Evolutionary conservation across 805 yeast genomes (phyloP), one percentile per base, ranked within the genome.

Genomic region (Komagataella populi): DNA sequence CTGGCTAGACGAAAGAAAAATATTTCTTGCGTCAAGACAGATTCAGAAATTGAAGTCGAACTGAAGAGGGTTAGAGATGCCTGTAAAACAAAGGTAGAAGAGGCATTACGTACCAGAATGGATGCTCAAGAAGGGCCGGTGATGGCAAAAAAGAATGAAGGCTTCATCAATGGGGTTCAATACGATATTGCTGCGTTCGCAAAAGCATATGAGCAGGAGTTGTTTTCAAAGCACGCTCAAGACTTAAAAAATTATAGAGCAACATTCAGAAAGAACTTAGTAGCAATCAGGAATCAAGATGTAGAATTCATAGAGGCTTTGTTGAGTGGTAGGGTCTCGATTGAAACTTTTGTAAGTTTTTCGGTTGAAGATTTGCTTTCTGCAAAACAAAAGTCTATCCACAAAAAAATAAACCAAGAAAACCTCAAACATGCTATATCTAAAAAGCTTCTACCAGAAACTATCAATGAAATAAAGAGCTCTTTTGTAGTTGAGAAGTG

Each of bases 401-500:
- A 63, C 46, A 59, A 63, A n/a, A 49, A 58, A 17, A 53, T 68
- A 10, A 54, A 62, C 30, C 60, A 58, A 45, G 56, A 60, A n/a
- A 67, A 69, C 36, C 52, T 64, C 17, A 62, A 59, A 20, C 63
- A 64, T 22, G 56, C 55, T 23, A 60, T 65, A 12, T 57, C 61
- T 1, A 54, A 55, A 18, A 57, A 53, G 44, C n/a, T 8, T 22
- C 36, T 60, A n/a, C 64, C 65, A 1, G 60, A 57, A 3, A 61
- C 57, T 8, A 63, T 65, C 12, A 60, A 61, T 22, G 56, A 59
- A 14, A 54, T 62, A 6, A 60, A 63, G 48, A 55, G 55, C 45
- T 60, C 60, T 6, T 53, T 64, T 44, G 57, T 56, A 0, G 52
- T 62, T 45, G 67, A 65, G 49, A 65, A 66, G 52, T 66, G 70